Base-by-base conservation (phyloP, 768 basidiomycete genomes). In the Chalciporus sphaerocephalus region DNA sequence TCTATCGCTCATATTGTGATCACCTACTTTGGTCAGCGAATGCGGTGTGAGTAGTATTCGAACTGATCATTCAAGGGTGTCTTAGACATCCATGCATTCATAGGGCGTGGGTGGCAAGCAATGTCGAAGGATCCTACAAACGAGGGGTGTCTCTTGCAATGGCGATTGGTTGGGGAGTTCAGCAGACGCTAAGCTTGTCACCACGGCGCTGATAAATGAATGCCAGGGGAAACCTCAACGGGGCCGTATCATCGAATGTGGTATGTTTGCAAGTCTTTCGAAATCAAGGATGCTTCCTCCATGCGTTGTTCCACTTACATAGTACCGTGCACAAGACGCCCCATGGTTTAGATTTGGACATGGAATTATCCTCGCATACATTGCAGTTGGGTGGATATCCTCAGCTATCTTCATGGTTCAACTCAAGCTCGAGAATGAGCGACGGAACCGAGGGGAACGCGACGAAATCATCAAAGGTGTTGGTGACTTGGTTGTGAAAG, bases 281-380 rank as follows among this genome's bases (percentile, higher is more conserved):
- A 33, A 2, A 15, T 32, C 43, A 39, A 38, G 23, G 5, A 25
- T 41, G 17, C 30, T n/a, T 23, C 6, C 22, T 30, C 13, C 22
- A 38, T 23, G 44, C 13, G 13, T 40, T 27, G 13, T 40, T 27
- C 27, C 20, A 41, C 18, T 32, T 25, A 11, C 22, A n/a, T 55
- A 85, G 83, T 87, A 87, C 65, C 85, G 83, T 8, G 69, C 80
- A 7, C 59, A 62, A 38, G 81, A 85, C 55, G 67, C 65, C 38
- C 87, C 87, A 5, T 80, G 84, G 79, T 89, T 82, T 60, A 71
- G 72, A 18, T 64, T 87, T 11, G 81, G 86, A 6, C 86, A 87
- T 51, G 82, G 74, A 16, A 76, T 88, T 38, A 74, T 86, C 16
- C 68, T 89, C 32, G 78, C 74, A 12, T 87, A 88, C 61, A 86